Conservation (phyloP, 2,329 filamentous ascomycete species). For the Talaromyces rugulosus region DNA sequence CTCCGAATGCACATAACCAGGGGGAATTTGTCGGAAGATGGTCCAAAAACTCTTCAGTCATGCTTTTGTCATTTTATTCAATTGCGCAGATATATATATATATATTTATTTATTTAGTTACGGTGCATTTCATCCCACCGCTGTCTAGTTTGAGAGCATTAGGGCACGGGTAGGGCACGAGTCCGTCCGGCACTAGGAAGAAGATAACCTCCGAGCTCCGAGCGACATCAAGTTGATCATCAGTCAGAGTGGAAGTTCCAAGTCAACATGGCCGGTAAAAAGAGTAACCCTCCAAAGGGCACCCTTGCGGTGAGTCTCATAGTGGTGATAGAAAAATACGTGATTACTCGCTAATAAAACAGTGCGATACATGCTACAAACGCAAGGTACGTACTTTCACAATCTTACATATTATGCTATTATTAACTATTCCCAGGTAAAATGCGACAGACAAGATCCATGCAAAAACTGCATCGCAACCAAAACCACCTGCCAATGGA, state of each 20-base stretch:
- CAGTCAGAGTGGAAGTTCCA: background rate
- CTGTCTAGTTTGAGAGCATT: background rate
- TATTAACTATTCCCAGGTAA: slow-evolving; percentile 14
- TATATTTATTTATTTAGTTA: background rate
- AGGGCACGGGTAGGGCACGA: background rate
- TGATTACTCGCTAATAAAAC: background rate
- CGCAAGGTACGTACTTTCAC: background rate
- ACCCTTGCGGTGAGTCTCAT: background rate
- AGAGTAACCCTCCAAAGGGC: background rate
- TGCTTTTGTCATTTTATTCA: background rate
- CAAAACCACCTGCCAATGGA: slow-evolving; percentile 18
- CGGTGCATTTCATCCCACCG: too few relatives aligned
- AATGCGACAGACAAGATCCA: slow-evolving; percentile 20
- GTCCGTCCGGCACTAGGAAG: background rate
- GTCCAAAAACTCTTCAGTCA: too few relatives aligned
- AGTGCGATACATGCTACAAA: slow-evolving; percentile 7
- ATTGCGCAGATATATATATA: too few relatives aligned
- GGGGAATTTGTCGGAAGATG: background rate
- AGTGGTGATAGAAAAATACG: background rate
- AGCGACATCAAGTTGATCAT: background rate
- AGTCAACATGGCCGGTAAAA: background rate
- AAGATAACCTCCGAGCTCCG: background rate
- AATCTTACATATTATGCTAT: background rate
- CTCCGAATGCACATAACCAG: background rate
- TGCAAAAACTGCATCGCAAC: slow-evolving; percentile 25